A percentile compares a stretch with the other conserved stretches of the same genome.
phyloP scores from a whole-genome alignment of 2,329 filamentous ascomycete genomes.

The Monosporascus sp. region DNA sequence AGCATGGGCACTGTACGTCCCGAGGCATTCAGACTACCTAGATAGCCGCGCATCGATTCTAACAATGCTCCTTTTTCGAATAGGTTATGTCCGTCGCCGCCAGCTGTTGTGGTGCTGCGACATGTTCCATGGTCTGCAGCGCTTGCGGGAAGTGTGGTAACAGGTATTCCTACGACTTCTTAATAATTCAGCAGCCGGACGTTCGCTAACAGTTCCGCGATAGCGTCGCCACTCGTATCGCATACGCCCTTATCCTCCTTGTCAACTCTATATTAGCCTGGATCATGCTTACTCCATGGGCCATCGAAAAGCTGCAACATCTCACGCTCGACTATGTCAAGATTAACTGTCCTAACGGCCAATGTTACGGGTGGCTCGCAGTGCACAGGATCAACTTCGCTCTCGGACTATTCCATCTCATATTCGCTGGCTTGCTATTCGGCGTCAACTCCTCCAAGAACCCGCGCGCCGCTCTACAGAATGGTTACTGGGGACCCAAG shows the following conservation, averaged over 20 bases:
- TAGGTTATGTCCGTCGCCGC: conserved; percentile 73
- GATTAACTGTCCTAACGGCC: conserved; percentile 83
- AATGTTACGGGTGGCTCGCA: conserved; percentile 93
- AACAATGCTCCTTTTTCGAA: conserved; percentile 10
- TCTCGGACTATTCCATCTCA: conserved; percentile 85
- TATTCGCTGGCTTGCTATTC: conserved; percentile 77
- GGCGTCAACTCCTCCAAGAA: conserved; percentile 85
- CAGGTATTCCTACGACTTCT: conserved; percentile 50
- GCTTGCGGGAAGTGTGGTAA: conserved; percentile 96
- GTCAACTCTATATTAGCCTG: conserved; percentile 95
- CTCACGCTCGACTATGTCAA: conserved; percentile 93
- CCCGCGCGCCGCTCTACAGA: conserved; percentile 82
- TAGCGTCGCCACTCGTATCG: conserved; percentile 94
- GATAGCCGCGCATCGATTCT: conserved; percentile 6
- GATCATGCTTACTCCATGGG: conserved; percentile 99
- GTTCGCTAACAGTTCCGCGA: conserved; percentile 6
- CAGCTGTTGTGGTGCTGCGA: conserved; percentile 94
- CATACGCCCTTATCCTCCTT: conserved; percentile 88
- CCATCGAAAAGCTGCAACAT: conserved; percentile 89
- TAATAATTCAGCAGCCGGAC: conserved; percentile 2
- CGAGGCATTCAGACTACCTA: background rate
- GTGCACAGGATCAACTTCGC: conserved; percentile 98
- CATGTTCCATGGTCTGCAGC: conserved; percentile 91
- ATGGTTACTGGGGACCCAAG: conserved; percentile 99
- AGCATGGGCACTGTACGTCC: conserved; percentile 76